Percentiles rank a stretch among this genome's conserved stretches.
Evolutionary conservation across 306 rosid species (phyloP).

Genomic region (Senna siamea): DNA sequence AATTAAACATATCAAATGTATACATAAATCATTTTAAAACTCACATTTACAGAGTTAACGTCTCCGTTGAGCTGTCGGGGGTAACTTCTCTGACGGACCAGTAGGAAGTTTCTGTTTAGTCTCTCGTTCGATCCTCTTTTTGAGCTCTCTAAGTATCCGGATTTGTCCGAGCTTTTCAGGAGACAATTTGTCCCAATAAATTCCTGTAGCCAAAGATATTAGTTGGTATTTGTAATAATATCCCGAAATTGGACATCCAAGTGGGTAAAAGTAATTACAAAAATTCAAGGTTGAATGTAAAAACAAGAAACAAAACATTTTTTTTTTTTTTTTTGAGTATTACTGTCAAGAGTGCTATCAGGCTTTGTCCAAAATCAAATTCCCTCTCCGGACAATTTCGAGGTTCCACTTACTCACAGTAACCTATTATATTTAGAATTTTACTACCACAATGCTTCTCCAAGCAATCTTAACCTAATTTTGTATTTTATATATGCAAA

Average conservation of each 20-base stretch:
- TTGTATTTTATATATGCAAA: no score
- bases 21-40: slow-evolving; percentile 29
- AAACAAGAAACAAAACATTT: not conserved
- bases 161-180: slow-evolving; percentile 89
- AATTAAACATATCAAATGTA: slow-evolving; percentile 4
- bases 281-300: not conserved
- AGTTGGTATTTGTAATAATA: slow-evolving; percentile 5
- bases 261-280: slow-evolving; percentile 11
- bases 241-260: slow-evolving; percentile 22
- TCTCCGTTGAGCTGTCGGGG: slow-evolving; percentile 74
- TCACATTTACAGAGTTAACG: slow-evolving; percentile 37
- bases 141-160: slow-evolving; percentile 80
- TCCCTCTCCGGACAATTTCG: no score
- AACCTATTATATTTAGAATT: no score
- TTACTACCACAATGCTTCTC: no score
- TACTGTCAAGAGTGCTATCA: no score
- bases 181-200: slow-evolving; percentile 93
- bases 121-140: slow-evolving; percentile 68
- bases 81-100: slow-evolving; percentile 83
- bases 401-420: no score
- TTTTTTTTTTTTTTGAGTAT: no score
- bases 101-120: slow-evolving; percentile 71
- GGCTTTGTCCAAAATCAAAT: no score
- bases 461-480: no score
- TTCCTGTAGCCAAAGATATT: slow-evolving; percentile 52